Evolutionary conservation across 2,329 filamentous ascomycete species (phyloP).

Genomic region (Rhexocercosporidium sp.): DNA sequence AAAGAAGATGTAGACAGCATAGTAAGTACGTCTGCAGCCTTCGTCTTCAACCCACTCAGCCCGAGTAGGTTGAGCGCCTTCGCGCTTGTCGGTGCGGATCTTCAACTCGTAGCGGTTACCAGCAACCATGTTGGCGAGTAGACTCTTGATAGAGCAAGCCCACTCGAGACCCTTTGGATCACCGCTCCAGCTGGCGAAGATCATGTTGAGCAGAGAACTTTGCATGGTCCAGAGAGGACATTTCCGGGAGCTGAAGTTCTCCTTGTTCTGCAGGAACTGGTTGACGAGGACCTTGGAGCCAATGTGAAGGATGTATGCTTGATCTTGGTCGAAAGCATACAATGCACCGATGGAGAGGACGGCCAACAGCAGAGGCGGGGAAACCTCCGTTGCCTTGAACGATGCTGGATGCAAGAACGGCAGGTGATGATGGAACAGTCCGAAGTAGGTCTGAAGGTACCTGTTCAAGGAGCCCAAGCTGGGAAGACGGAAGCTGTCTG

Average conservation of each 20-base stretch:
- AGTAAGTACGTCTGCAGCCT: slow-evolving; percentile 94
- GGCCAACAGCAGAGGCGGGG: slow-evolving; percentile 83
- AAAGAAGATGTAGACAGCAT: slow-evolving; percentile 99
- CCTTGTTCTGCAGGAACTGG: slow-evolving; percentile 96
- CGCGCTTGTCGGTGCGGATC: slow-evolving; percentile 86
- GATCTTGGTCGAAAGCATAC: slow-evolving; percentile 96
- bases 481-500: slow-evolving; percentile 89
- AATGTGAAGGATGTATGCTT: slow-evolving; percentile 96
- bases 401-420: slow-evolving; percentile 94
- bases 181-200: slow-evolving; percentile 98
- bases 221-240: slow-evolving; percentile 99
- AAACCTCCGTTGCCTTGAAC: slow-evolving; percentile 80
- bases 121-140: slow-evolving; percentile 97
- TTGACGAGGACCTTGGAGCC: slow-evolving; percentile 97
- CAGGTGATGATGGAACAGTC: slow-evolving; percentile 93
- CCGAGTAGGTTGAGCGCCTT: slow-evolving; percentile 75
- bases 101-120: slow-evolving; percentile 97
- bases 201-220: slow-evolving; percentile 95
- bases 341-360: slow-evolving; percentile 94
- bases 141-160: slow-evolving; percentile 98
- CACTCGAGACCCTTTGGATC: slow-evolving; percentile 97
- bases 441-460: slow-evolving; percentile 95
- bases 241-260: slow-evolving; percentile 97
- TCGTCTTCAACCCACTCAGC: slow-evolving; percentile 97
- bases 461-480: slow-evolving; percentile 82